Percentiles rank a stretch among this genome's conserved stretches.
Conservation (phyloP, 805 yeast species). For the Candida dendrica region DNA sequence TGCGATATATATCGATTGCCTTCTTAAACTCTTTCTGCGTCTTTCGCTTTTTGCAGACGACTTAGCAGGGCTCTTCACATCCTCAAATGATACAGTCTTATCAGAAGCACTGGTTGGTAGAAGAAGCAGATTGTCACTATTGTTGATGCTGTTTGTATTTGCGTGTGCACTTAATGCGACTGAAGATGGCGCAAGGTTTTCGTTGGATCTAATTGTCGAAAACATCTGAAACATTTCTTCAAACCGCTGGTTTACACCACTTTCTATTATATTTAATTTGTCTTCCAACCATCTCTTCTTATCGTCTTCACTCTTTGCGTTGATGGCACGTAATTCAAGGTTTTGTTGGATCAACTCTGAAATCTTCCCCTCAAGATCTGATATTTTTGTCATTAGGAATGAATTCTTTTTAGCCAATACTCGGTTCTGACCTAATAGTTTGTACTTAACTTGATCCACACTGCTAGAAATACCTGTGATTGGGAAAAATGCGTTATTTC, state of each 20-base stretch:
- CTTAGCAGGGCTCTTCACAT: conserved; percentile 17
- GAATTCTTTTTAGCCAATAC: conserved; percentile 57
- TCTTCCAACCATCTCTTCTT: conserved; percentile 29
- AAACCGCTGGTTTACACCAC: conserved; percentile 32
- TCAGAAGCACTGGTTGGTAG: conserved; percentile 6
- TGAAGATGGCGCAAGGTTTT: conserved; percentile 25
- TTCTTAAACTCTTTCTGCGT: conserved; percentile 31
- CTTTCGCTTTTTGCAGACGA: conserved; percentile 16
- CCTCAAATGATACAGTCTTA: conserved; percentile 19
- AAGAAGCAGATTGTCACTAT: conserved; percentile 1
- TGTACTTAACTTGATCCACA: conserved; percentile 15
- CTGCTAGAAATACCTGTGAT: neutral
- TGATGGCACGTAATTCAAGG: conserved; percentile 31
- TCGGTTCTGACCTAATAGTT: conserved; percentile 34
- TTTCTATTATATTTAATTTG: conserved; percentile 33
- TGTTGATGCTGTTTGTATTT: conserved; percentile 2
- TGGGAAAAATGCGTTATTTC: neutral
- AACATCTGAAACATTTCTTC: conserved; percentile 39
- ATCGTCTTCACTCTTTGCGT: conserved; percentile 22
- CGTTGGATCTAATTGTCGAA: conserved; percentile 31
- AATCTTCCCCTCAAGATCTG: conserved; percentile 45
- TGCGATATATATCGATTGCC: conserved; percentile 32
- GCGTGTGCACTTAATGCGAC: neutral
- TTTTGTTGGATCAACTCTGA: conserved; percentile 46
- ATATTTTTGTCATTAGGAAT: conserved; percentile 39